A percentile compares a stretch with the other conserved stretches of the same genome.
These are phyloP conservation scores for Ottelia alismoides DNA, from an alignment of 106 monocot species.

Conservation along the genomic window DNA sequence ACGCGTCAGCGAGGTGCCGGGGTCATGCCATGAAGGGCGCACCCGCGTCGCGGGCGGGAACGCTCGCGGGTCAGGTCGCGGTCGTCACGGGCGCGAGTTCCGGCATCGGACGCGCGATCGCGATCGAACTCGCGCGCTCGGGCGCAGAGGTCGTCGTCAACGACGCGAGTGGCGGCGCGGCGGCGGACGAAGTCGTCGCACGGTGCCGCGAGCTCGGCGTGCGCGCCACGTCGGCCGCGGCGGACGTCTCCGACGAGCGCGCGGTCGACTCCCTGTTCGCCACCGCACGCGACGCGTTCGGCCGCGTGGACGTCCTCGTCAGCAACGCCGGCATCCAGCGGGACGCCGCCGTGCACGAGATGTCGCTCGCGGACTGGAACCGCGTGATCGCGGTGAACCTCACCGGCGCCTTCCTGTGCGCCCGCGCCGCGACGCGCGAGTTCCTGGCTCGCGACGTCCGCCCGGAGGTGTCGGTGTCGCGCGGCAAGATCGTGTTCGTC, in stretches of 20 bases:
- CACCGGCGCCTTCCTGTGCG: neutral
- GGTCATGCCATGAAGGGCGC: too few relatives aligned
- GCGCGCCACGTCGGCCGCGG: too few relatives aligned
- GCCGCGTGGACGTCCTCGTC: neutral
- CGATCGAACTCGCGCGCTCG: constrained; percentile 14
- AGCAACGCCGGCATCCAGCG: neutral
- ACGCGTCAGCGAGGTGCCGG: too few relatives aligned
- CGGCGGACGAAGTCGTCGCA: neutral
- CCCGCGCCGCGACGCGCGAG: too few relatives aligned
- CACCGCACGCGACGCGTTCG: neutral
- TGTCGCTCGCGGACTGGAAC: neutral
- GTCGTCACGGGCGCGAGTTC: constrained; percentile 19
- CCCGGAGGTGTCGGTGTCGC: too few relatives aligned
- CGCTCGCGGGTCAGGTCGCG: constrained; percentile 7
- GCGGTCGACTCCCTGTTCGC: neutral
- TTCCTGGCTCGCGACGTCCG: too few relatives aligned
- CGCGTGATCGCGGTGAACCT: neutral
- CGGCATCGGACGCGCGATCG: constrained; percentile 19
- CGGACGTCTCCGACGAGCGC: neutral
- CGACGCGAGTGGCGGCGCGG: constrained; percentile 1
- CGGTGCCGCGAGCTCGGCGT: too few relatives aligned
- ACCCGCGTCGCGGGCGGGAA: neutral
- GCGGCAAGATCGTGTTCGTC: neutral
- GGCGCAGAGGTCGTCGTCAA: constrained; percentile 9
- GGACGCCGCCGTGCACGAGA: neutral